These are phyloP conservation scores for Laetiporus sulphureus DNA, from an alignment of 1,284 basidiomycete species.

Conservation along the genomic window DNA sequence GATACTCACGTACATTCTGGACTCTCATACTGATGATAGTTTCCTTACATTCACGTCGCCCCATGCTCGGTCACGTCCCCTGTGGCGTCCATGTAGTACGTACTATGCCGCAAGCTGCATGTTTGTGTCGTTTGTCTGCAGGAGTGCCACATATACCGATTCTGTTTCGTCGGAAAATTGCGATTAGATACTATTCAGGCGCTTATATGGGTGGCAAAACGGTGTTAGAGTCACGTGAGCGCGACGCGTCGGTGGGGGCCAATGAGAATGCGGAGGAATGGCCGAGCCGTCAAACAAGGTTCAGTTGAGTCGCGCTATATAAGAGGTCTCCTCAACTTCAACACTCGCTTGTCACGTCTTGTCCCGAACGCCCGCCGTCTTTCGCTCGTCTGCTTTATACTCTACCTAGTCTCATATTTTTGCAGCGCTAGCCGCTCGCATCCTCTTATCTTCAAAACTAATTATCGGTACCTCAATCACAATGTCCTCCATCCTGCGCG, in stretches of 20 bases:
- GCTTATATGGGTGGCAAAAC: background rate
- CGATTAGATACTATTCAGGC: background rate
- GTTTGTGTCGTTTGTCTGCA: too few relatives aligned
- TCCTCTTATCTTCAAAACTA: conserved; percentile 2
- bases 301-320: conserved; percentile 18
- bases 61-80: conserved; percentile 5
- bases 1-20: conserved; percentile 2
- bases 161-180: too few relatives aligned
- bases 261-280: conserved; percentile 10
- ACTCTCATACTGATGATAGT: conserved; percentile 2
- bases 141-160: too few relatives aligned
- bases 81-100: background rate
- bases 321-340: conserved; percentile 13
- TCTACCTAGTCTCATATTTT: conserved; percentile 7
- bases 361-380: conserved; percentile 18
- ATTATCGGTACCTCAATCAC: conserved; percentile 8
- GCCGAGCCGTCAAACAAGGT: conserved; percentile 15
- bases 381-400: conserved; percentile 16
- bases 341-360: conserved; percentile 18
- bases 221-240: conserved; percentile 14
- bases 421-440: conserved; percentile 21
- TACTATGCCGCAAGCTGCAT: too few relatives aligned
- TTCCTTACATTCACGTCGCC: background rate
- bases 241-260: conserved; percentile 15
- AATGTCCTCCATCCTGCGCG: conserved; percentile 33